phyloP scores from a whole-genome alignment of 257 asterid genomes.

The Asclepias syriaca region DNA sequence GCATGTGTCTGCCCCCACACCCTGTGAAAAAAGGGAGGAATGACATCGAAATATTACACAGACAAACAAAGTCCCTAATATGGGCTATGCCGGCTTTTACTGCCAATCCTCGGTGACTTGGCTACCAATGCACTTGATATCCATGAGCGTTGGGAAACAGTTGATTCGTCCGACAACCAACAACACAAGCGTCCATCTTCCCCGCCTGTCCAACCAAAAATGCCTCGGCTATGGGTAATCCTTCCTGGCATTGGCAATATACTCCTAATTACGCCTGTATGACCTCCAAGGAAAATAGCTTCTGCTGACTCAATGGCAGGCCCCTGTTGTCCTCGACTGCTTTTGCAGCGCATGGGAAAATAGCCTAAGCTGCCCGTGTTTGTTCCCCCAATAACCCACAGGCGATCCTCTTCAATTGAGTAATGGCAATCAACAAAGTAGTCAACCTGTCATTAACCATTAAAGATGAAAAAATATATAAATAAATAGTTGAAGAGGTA shows the following conservation, averaged over 20 bases:
- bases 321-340: background rate
- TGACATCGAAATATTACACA: background rate
- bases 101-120: constrained; percentile 40
- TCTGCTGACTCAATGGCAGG: constrained; percentile 53
- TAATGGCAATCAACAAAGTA: constrained; percentile 86
- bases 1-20: too few relatives aligned
- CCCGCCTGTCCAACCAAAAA: constrained; percentile 90
- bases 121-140: constrained; percentile 49
- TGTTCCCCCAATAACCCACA: constrained; percentile 85
- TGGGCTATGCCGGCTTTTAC: constrained; percentile 55
- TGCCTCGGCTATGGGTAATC: constrained; percentile 28
- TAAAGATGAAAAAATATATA: background rate
- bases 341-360: constrained; percentile 51
- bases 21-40: background rate
- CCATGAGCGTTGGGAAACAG: constrained; percentile 46
- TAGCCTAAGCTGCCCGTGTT: constrained; percentile 72
- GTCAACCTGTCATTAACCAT: constrained; percentile 49
- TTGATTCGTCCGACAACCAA: constrained; percentile 59
- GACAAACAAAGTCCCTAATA: constrained; percentile 32
- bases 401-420: constrained; percentile 56
- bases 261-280: constrained; percentile 64
- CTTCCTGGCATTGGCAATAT: constrained; percentile 50
- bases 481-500: background rate
- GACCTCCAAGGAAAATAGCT: constrained; percentile 81
- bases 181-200: constrained; percentile 94